A percentile compares a stretch with the other conserved stretches of the same genome.
phyloP scores from a whole-genome alignment of 2,329 filamentous ascomycete genomes.

The Alternaria brassicae region DNA sequence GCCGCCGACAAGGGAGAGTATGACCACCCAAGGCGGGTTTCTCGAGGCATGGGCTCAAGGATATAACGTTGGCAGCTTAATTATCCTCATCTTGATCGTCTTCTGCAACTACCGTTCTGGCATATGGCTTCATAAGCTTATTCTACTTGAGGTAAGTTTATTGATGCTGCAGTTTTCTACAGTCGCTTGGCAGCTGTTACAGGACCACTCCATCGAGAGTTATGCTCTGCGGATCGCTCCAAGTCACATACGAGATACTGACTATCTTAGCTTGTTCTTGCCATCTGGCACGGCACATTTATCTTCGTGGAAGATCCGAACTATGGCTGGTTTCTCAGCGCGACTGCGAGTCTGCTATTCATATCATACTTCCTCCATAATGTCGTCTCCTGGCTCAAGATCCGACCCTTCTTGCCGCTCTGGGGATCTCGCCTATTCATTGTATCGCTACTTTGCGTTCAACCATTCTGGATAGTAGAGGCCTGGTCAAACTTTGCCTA shows the following conservation, averaged over 20 bases:
- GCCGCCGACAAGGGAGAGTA: conserved; percentile 36
- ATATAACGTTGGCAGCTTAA: conserved; percentile 46
- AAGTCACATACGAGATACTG: not conserved
- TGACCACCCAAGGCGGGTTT: conserved; percentile 39
- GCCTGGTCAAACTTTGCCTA: conserved; percentile 48
- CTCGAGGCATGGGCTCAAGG: conserved; percentile 48
- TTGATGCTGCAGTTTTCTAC: not conserved
- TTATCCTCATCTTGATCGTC: conserved; percentile 47
- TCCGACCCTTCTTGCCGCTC: conserved; percentile 41
- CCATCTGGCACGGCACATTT: conserved; percentile 48
- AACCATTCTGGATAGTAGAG: conserved; percentile 47
- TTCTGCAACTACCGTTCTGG: conserved; percentile 48
- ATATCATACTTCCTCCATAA: conserved; percentile 48
- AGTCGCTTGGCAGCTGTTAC: not conserved
- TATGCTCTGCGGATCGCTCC: fast-evolving
- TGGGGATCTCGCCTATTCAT: conserved; percentile 48
- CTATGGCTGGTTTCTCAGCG: conserved; percentile 47
- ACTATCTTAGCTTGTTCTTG: conserved; percentile 41
- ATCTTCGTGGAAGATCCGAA: conserved; percentile 42
- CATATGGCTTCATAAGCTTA: conserved; percentile 45
- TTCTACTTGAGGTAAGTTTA: conserved; percentile 40
- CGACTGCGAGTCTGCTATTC: conserved; percentile 46
- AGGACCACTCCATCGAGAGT: not conserved
- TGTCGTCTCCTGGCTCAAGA: conserved; percentile 47
- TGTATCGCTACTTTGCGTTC: conserved; percentile 38